Evolutionary conservation across 148 eudicot genomes (phyloP), one percentile per base, ranked within the genome.

Genomic region (Selenicereus undatus): DNA sequence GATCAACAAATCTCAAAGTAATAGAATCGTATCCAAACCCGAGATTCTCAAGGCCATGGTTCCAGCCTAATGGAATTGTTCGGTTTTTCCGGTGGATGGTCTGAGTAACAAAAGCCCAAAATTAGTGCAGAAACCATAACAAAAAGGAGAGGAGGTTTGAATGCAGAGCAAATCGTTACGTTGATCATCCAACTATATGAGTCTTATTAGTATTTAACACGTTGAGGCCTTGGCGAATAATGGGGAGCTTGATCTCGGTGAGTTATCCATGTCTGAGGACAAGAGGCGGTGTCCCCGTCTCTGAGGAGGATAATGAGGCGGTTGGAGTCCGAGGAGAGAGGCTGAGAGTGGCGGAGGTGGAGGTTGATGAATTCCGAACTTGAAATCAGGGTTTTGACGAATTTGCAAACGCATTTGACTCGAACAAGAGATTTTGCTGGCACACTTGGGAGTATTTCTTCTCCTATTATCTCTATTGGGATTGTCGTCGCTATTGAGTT

Each of bases 401-500:
- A 39, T 51, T 82, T 73, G 69, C 74, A 70, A 10, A 82, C 85
- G 27, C 85, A 82, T 58, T 82, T 82, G 78, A 74, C 78, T 27
- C 73, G 64, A 26, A 64, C 17, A 3, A 78, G 81, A 21, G 77
- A 73, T 65, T 82, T 78, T 45, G 74, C 74, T 29, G 85, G 85
- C 29, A 82, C 65, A 62, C 36, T 45, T 24, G 81, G 81, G 21
- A 78, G 65, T 7, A 82, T 78, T 30, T 69, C 73, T 3, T 36
- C 8, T 11, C 1, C 8, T 35, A 82, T 32, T 35, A 78, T 73
- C 2, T 82, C 81, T 7, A 73, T 50, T 1, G 85, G 85, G 45
- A 76, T n/a, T n/a, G n/a, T n/a, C n/a, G n/a, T n/a, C n/a, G n/a
- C n/a, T n/a, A n/a, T n/a, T n/a, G n/a, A n/a, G n/a, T n/a, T n/a